Base-by-base conservation (phyloP, 495 filamentous ascomycete genomes). In the Penicillium nucicola region DNA sequence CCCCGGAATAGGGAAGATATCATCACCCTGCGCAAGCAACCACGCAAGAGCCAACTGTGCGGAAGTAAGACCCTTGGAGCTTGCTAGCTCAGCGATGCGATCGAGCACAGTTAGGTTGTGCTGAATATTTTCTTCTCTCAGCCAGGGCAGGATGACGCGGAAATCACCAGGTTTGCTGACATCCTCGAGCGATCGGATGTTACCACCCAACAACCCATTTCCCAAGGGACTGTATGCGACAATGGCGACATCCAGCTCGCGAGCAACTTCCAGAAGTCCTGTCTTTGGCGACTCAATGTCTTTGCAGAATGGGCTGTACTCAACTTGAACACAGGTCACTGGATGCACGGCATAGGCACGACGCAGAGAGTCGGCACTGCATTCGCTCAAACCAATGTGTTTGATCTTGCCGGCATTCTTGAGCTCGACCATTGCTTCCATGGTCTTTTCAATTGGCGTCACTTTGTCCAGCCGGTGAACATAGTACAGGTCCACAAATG, bases 261-360 rank as follows among this genome's bases (percentile, higher is more conserved):
- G 75, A 36, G 70, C 74, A 1, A 79, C 76, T n/a, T 76, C 65
- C 4, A 87, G 61, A 0, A 88, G 64, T 15, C 60, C 52, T 1
- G 72, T 72, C 14, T 78, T 50, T 0, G 72, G 62, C 0, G 60
- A 64, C 61, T 88, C 83, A 41, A 87, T 83, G 5, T 85, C 83
- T 20, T 76, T 70, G 1, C 68, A 61, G 52, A 83, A 86, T 0
- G 79, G 77, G 0, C 68, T 78, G 62, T 85, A 87, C 58, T 88
- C 85, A 11, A 87, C 66, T 64, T 90, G 80, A n/a, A 84, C 77
- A 13, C 77, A 78, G n/a, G 76, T 57, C 18, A 90, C 78, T 3
- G 76, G 84, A 32, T 81, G 74, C 1, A 88, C 62, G 36, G 76
- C 78, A 56, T 74, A 58, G 0, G 86, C 86, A 14, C 85, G 79